Conservation (phyloP, 2,329 filamentous ascomycete genomes). For the Elsinoe perseae region DNA sequence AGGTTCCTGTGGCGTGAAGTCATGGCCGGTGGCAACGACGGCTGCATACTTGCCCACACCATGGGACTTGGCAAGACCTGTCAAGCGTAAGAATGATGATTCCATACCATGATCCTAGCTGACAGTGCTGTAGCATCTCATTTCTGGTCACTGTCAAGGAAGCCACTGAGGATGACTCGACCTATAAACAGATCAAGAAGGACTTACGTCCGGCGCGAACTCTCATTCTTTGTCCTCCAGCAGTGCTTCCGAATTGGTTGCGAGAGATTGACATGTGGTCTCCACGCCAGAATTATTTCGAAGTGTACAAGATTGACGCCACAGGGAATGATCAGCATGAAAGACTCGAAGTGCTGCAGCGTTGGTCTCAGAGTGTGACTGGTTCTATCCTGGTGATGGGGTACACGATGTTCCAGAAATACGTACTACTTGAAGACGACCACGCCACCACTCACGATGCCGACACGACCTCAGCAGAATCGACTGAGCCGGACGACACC, state of each 20-base stretch:
- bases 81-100: constrained; percentile 55
- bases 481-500: background rate
- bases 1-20: constrained; percentile 86
- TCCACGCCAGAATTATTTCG: constrained; percentile 44
- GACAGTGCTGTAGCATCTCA: too few relatives aligned
- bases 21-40: constrained; percentile 53
- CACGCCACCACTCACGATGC: constrained; percentile 26
- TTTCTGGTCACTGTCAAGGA: constrained; percentile 68
- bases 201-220: constrained; percentile 53
- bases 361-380: constrained; percentile 48
- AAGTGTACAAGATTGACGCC: constrained; percentile 49
- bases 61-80: constrained; percentile 93
- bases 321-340: constrained; percentile 22
- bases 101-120: too few relatives aligned
- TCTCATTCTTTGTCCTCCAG: constrained; percentile 67
- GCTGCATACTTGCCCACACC: constrained; percentile 76
- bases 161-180: constrained; percentile 52
- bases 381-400: constrained; percentile 73
- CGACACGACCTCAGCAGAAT: background rate
- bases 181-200: constrained; percentile 60
- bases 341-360: constrained; percentile 42
- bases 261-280: constrained; percentile 70
- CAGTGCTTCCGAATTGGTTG: constrained; percentile 72
- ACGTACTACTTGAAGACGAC: constrained; percentile 28
- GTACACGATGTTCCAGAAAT: constrained; percentile 57